phyloP scores from a whole-genome alignment of 164 flowering plant genomes.

The Sedum album region DNA sequence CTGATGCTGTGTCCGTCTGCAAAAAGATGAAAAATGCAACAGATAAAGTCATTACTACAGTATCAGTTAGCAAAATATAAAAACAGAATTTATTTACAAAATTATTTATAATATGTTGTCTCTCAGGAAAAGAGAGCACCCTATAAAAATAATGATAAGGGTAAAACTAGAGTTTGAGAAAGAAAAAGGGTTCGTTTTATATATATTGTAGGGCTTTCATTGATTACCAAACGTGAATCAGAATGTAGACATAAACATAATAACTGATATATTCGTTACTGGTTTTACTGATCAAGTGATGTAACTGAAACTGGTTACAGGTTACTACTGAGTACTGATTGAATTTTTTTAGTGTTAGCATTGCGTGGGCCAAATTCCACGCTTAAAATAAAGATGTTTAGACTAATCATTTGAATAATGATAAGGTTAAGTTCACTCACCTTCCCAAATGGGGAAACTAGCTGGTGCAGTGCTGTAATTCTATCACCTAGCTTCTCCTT shows the following conservation, averaged over 20 bases:
- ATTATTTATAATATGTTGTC: too few species aligned
- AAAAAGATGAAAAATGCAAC: conserved; percentile 31
- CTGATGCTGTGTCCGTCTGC: conserved; percentile 99
- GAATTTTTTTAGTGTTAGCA: too few species aligned
- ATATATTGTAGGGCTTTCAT: background rate
- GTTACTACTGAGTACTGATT: too few species aligned
- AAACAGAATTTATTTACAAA: too few species aligned
- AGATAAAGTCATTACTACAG: background rate
- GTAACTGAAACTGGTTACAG: background rate
- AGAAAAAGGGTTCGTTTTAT: background rate
- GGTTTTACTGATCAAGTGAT: too few species aligned
- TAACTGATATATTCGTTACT: background rate
- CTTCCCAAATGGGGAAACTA: conserved; percentile 64
- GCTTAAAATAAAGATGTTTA: too few species aligned
- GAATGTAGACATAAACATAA: background rate
- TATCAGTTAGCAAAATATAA: too few species aligned
- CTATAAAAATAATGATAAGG: too few species aligned
- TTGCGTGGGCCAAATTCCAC: too few species aligned
- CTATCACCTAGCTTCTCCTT: conserved; percentile 55
- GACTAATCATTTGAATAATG: too few species aligned
- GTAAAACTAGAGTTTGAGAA: background rate
- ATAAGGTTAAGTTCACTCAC: too few species aligned
- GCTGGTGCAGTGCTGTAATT: conserved; percentile 56
- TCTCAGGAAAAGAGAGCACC: background rate
- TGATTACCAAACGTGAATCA: conserved; percentile 2